A percentile compares a stretch with the other conserved stretches of the same genome.
phyloP scores from a whole-genome alignment of 108 stramenopile species.

The Skeletonema tropicum region DNA sequence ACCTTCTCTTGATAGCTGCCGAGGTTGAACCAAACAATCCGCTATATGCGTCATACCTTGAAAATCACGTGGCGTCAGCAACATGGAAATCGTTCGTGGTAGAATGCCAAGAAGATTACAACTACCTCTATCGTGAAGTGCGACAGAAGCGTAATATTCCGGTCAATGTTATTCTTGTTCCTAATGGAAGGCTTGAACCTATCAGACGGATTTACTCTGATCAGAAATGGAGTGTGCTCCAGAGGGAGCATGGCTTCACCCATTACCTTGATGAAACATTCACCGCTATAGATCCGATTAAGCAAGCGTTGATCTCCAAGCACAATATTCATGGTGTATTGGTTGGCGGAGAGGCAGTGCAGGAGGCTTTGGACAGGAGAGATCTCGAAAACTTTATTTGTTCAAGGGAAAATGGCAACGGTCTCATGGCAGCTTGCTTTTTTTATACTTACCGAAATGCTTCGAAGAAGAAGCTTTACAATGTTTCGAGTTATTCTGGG shows the following conservation, averaged over 20 bases:
- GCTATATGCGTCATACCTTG: conserved; percentile 65
- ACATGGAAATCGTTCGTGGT: conserved; percentile 75
- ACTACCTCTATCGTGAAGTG: conserved; percentile 70
- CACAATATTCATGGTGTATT: conserved; percentile 75
- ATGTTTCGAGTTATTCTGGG: conserved; percentile 55
- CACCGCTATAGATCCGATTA: conserved; percentile 67
- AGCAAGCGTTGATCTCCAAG: conserved; percentile 62
- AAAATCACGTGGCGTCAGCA: conserved; percentile 65
- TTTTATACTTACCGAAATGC: conserved; percentile 25
- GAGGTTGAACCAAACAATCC: conserved; percentile 66
- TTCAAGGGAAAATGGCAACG: conserved; percentile 30
- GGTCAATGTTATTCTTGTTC: conserved; percentile 59
- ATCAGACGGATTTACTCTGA: conserved; percentile 60
- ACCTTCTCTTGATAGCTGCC: conserved; percentile 20
- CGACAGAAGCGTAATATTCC: conserved; percentile 63
- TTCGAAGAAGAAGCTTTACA: conserved; percentile 52
- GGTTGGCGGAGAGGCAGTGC: conserved; percentile 73
- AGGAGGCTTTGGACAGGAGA: conserved; percentile 57
- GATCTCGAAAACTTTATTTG: conserved; percentile 55
- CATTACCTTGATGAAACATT: conserved; percentile 85
- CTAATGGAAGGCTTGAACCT: conserved; percentile 23
- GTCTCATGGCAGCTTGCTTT: conserved; percentile 33
- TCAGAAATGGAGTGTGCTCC: conserved; percentile 60
- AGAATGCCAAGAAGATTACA: conserved; percentile 76
- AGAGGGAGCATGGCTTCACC: conserved; percentile 70